Evolutionary conservation across 2,329 filamentous ascomycete genomes (phyloP).

Genomic region (Diplodia sapinea): DNA sequence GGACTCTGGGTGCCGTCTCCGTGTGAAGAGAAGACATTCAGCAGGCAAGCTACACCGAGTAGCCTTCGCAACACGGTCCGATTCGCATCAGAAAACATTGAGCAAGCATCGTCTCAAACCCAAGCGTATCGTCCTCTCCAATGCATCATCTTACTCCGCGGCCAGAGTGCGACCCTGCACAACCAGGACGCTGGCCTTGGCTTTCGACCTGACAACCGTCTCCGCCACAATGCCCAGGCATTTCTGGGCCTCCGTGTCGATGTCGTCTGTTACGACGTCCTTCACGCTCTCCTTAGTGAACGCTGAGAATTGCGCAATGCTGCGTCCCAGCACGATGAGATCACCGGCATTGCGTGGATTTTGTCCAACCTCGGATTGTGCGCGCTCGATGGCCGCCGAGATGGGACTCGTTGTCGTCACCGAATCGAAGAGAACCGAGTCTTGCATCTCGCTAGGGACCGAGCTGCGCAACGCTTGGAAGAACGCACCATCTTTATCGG

Average conservation of each 20-base stretch:
- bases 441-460: slow-evolving; percentile 56
- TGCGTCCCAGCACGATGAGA: slow-evolving; percentile 70
- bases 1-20: neutral
- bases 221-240: slow-evolving; percentile 65
- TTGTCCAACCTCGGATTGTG: slow-evolving; percentile 65
- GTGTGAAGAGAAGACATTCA: too few relatives aligned
- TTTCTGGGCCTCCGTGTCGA: slow-evolving; percentile 51
- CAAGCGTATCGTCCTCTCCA: neutral
- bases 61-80: neutral
- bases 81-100: neutral
- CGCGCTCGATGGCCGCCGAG: slow-evolving; percentile 58
- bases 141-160: neutral
- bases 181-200: slow-evolving; percentile 72
- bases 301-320: slow-evolving; percentile 34
- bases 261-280: slow-evolving; percentile 38
- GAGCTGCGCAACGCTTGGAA: slow-evolving; percentile 64
- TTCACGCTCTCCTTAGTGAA: slow-evolving; percentile 35
- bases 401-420: slow-evolving; percentile 48
- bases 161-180: slow-evolving; percentile 59
- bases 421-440: slow-evolving; percentile 65
- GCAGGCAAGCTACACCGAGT: neutral
- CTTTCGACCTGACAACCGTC: slow-evolving; percentile 61
- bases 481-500: slow-evolving; percentile 59
- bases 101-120: neutral
- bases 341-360: slow-evolving; percentile 71